Evolutionary conservation across 2,329 filamentous ascomycete genomes (phyloP).

Genomic region (Raffaelea ambrosiae): DNA sequence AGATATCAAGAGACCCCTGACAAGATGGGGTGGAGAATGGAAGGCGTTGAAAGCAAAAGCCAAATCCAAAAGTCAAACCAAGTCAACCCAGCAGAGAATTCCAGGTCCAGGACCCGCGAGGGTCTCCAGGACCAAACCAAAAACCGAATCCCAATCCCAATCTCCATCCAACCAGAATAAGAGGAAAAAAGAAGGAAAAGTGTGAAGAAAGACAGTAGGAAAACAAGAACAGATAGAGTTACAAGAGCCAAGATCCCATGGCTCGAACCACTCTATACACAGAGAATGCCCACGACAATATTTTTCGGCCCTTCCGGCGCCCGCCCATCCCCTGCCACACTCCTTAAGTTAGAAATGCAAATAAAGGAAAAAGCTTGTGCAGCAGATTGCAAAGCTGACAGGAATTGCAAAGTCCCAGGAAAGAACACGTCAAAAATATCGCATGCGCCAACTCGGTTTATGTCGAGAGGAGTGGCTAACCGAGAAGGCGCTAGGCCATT

Average conservation of each 20-base stretch:
- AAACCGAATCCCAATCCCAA: too few species aligned
- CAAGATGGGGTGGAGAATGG: too few species aligned
- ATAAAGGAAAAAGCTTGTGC: background rate
- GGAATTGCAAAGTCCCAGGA: background rate
- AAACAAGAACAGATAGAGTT: background rate
- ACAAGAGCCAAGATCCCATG: background rate
- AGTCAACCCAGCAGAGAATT: too few species aligned
- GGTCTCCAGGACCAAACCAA: too few species aligned
- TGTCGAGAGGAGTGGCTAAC: background rate
- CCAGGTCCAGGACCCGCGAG: too few species aligned
- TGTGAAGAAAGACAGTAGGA: background rate
- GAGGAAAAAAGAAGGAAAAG: background rate
- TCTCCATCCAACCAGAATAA: too few species aligned
- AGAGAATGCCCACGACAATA: background rate
- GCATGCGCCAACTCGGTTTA: background rate
- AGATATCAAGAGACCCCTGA: too few species aligned
- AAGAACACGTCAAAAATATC: background rate
- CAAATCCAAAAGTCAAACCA: too few species aligned
- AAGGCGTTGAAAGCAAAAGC: too few species aligned
- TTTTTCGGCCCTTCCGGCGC: background rate
- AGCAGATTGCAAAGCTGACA: background rate
- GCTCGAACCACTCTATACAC: background rate
- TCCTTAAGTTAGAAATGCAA: background rate
- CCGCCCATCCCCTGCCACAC: background rate
- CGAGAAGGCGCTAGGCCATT: too few species aligned